Evolutionary conservation across 352 stramenopile species (phyloP).

Genomic region (Pythium sp.): DNA sequence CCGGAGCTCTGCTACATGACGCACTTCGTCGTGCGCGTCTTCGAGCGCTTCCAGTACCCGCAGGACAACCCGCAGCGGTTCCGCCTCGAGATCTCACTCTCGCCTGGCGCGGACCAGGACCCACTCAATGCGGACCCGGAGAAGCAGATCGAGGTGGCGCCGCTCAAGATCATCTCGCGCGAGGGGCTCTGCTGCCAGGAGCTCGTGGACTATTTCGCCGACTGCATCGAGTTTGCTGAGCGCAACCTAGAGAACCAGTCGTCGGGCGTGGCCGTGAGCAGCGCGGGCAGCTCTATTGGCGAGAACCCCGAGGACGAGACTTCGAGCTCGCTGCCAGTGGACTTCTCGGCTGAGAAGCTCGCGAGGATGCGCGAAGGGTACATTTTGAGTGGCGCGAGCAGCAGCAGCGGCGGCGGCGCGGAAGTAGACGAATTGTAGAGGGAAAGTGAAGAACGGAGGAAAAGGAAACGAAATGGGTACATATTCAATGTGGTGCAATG

Average conservation of each 20-base stretch:
- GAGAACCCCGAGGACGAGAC: constrained; percentile 25
- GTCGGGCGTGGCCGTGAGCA: constrained; percentile 23
- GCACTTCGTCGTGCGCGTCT: constrained; percentile 98
- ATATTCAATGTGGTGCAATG: background rate
- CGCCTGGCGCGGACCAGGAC: constrained; percentile 71
- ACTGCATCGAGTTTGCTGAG: constrained; percentile 75
- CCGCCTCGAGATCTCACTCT: constrained; percentile 85
- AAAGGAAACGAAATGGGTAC: background rate
- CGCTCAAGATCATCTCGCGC: constrained; percentile 80
- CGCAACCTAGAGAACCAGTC: constrained; percentile 44
- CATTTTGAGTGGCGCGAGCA: constrained; percentile 58
- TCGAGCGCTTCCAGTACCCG: constrained; percentile 89
- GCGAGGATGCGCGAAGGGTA: constrained; percentile 47
- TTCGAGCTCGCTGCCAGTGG: background rate
- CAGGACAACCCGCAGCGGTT: constrained; percentile 72
- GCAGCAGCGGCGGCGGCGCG: constrained; percentile 39
- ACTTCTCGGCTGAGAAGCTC: constrained; percentile 23
- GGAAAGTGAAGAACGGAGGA: constrained; percentile 10
- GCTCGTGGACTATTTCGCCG: constrained; percentile 79
- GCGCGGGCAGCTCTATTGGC: background rate
- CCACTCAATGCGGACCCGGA: constrained; percentile 53
- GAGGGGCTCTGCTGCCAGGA: constrained; percentile 82
- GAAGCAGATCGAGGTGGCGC: constrained; percentile 68
- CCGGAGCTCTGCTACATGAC: constrained; percentile 99
- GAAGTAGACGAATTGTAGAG: constrained; percentile 12